Evolutionary conservation across 2,329 filamentous ascomycete genomes (phyloP), one percentile per base, ranked within the genome.

Genomic region (Ceratocystis variospora): DNA sequence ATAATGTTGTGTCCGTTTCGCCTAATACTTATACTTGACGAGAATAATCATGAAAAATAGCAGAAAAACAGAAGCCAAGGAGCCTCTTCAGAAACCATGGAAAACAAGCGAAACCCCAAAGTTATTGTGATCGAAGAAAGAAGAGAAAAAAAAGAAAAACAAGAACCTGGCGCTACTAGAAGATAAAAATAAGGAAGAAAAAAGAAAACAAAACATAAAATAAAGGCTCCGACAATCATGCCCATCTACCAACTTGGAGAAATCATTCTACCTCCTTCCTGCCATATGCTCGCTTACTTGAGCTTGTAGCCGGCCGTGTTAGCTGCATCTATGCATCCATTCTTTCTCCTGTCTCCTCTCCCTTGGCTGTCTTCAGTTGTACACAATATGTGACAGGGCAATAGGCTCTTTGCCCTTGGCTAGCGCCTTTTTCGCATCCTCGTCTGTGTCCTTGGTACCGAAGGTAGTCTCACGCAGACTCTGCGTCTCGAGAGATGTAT

Each of bases 321-420:
- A 28, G 4, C 19, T 12, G 48, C 25, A 53, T 3, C 25, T 3
- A 5, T 8, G 48, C 28, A 28, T 53, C 48, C 48, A 53, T 53
- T 22, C 22, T 10, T 28, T 25, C 5, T 4, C n/a, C n/a, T 25
- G 48, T 25, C n/a, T 50, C n/a, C 7, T 19, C 22, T 28, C 22
- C 48, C 19, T 28, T 53, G 25, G 19, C 7, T 53, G 25, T 25
- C 55, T 33, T 59, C 28, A 59, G 55, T 59, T 59, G 15, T 59
- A 59, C 55, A 59, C 55, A 59, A 59, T 59, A n/a, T 59, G 55
- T n/a, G 55, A 59, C 55, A 59, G 17, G 7, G 28, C 55, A 15
- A 37, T 10, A 10, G 55, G 55, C 31, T 59, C 55, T n/a, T 59
- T 59, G 3, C 55, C 55, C 55, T 59, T 59, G 5, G 55, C 31